phyloP scores from a whole-genome alignment of 169 alveolate species.

The Plasmodium coatneyi region DNA sequence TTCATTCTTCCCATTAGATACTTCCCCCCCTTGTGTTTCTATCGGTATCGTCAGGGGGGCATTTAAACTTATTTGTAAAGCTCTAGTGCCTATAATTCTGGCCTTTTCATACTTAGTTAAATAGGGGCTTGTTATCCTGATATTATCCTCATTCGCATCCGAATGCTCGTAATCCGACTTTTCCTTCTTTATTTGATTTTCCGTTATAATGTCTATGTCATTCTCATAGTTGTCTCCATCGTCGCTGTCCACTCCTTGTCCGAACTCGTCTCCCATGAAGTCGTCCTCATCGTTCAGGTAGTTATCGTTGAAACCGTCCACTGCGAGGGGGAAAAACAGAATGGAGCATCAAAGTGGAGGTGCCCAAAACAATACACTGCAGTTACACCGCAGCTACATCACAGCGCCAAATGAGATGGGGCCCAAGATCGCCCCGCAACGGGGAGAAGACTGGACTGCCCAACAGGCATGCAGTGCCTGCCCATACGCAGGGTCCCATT shows the following conservation, averaged over 20 bases:
- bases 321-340: background rate
- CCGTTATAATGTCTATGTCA: constrained; percentile 83
- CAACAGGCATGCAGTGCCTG: background rate
- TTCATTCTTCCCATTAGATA: constrained; percentile 80
- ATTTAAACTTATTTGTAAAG: constrained; percentile 97
- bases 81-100: constrained; percentile 99
- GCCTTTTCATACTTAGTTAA: constrained; percentile 99
- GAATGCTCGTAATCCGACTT: constrained; percentile 84
- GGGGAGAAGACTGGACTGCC: background rate
- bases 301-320: constrained; percentile 61
- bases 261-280: constrained; percentile 82
- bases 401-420: background rate
- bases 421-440: background rate
- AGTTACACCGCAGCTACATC: background rate
- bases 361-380: background rate
- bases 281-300: constrained; percentile 68
- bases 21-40: constrained; percentile 80
- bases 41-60: constrained; percentile 97
- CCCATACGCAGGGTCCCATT: background rate
- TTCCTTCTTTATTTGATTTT: constrained; percentile 79
- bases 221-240: constrained; percentile 86
- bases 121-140: constrained; percentile 93
- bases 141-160: constrained; percentile 81
- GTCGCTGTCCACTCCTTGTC: constrained; percentile 85
- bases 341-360: background rate